Evolutionary conservation across 1,284 basidiomycete species (phyloP).

Genomic region (Hymenochaete sp.): DNA sequence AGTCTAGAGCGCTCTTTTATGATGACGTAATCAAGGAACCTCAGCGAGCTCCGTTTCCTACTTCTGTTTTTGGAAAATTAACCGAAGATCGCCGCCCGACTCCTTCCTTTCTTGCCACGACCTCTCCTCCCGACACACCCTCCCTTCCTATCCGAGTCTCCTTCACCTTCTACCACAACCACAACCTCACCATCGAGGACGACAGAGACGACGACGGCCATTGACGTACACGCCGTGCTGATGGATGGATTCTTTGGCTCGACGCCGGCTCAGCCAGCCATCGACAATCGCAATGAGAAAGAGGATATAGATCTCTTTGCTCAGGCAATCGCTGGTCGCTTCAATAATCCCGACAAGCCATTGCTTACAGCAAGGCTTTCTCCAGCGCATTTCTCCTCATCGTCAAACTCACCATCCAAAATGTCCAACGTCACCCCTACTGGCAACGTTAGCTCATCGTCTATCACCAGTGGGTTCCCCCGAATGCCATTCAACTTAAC

Average conservation of each 20-base stretch:
- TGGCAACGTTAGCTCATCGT: neutral
- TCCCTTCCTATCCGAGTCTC: neutral
- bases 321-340: constrained; percentile 22
- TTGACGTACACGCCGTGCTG: too few species aligned
- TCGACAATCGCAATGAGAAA: constrained; percentile 7
- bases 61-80: too few species aligned
- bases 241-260: constrained; percentile 21
- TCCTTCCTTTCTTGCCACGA: neutral
- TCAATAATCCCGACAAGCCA: constrained; percentile 16
- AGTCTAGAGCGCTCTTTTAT: too few species aligned
- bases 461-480: constrained; percentile 5
- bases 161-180: constrained; percentile 3
- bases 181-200: constrained; percentile 1
- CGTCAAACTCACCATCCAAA: too few species aligned
- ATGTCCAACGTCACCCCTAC: too few species aligned
- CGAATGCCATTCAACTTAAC: neutral
- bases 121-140: neutral
- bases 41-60: too few species aligned
- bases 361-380: constrained; percentile 21
- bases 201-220: constrained; percentile 15
- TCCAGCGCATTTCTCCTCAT: constrained; percentile 11
- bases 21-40: too few species aligned
- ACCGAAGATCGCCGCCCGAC: too few species aligned
- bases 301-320: constrained; percentile 21
- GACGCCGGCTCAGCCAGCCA: constrained; percentile 8